Evolutionary conservation across 495 filamentous ascomycete genomes (phyloP), one percentile per base, ranked within the genome.

Genomic region (Neurospora sublineolata): DNA sequence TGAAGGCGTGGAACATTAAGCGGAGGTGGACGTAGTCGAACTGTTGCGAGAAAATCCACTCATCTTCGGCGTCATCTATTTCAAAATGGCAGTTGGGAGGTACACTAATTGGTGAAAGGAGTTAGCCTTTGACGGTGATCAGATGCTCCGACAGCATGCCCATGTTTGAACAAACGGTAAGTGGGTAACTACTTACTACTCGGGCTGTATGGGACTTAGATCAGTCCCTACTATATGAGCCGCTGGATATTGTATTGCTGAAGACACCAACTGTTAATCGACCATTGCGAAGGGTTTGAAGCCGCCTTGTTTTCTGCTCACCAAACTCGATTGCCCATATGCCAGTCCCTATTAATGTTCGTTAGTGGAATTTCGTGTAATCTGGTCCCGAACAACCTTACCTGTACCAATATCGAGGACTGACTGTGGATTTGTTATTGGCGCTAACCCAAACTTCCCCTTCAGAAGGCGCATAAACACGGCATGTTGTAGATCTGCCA

Each of bases 1-100:
- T 41, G 75, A 87, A 81, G 30, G 85, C 67, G 78, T 82, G 73
- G 79, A 79, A 75, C 70, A 87, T 78, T 37, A 80, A 74, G 16
- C 85, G 80, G 14, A 76, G 76, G 72, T 87, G 85, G 70, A 87
- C 81, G 75, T 82, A 85, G 77, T 87, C 84, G 72, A 87, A 87
- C 37, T 72, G 73, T 14, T 80, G 71, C 42, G 70, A 60, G 73
- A 79, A 86, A 18, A 79, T 70, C 86, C 86, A 87, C 8, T 81
- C 73, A 58, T 86, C 83, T 75, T 87, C 85, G 16, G 81, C 81
- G 71, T 87, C 84, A 71, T 85, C 83, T 41, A 86, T 77, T 70
- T 84, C 75, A 72, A 87, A 86, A 14, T 75, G 76, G 68, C 80
- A 81, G 73, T 88, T 88, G 18, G 81, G 76, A 3, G 86, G 84